Base-by-base conservation (phyloP, 2,329 filamentous ascomycete genomes). In the Penicillium janthinellum region DNA sequence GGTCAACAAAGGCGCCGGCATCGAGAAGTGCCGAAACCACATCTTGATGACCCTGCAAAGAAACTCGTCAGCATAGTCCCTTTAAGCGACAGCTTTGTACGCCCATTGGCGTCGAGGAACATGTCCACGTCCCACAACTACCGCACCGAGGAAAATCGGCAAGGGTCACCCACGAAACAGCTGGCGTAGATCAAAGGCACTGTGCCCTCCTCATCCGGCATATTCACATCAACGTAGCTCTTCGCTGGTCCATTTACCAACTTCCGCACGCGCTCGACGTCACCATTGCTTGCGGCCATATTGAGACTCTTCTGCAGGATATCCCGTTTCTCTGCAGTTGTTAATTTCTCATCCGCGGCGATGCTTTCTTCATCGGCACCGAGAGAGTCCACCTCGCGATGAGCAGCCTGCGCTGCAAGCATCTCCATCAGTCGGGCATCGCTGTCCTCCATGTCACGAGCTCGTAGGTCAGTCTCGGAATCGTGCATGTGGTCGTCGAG, bases 171-270 rank as follows among this genome's bases (percentile, higher is more conserved):
- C 77, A 92, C 93, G 82, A 99, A 99, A 73, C 95, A 99, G 80
- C 93, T 96, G 12, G 95, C 95, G 75, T 99, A 99, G 62, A 99
- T 96, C 64, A 99, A 80, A 1, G 95, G 92, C n/a, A 93, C 91
- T 0, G 95, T 98, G 15, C 95, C 95, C 74, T 99, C 95, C 69
- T 96, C 91, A 73, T 99, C 95, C 12, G 91, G 85, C 58, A 88
- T 88, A 77, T 99, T 91, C 66, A 97, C 85, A 75, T 98, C 89
- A 59, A 98, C 84, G 71, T 88, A 92, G 10, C 85, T 75, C 69
- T 87, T 90, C 14, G 90, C 90, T 58, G 87, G 86, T 17, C 92
- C 92, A 45, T 83, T 79, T 3, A 98, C 80, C 42, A 99, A 84
- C 71, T 87, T 88, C 65, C 85, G 83, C 49, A 99, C 89, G 61